Evolutionary conservation across 805 yeast genomes (phyloP).

Genomic region (Candida quercuum): DNA sequence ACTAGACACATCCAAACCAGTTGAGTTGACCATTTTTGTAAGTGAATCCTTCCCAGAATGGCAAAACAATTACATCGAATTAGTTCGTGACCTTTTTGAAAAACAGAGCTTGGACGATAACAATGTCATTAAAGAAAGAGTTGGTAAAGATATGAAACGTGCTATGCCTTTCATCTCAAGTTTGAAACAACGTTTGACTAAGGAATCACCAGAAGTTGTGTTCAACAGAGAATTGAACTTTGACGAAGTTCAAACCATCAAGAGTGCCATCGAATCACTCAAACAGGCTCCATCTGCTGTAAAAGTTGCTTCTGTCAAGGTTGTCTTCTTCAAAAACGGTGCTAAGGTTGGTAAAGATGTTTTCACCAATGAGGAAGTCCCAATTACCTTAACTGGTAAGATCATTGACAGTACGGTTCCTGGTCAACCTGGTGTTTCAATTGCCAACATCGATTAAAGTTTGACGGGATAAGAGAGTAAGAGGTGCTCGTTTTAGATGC

Average conservation of each 20-base stretch:
- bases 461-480: no score
- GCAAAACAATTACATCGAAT: slow-evolving; percentile 75
- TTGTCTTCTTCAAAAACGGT: slow-evolving; percentile 62
- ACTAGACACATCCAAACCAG: slow-evolving; percentile 70
- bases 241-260: slow-evolving; percentile 66
- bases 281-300: slow-evolving; percentile 59
- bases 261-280: slow-evolving; percentile 48
- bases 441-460: slow-evolving; percentile 46
- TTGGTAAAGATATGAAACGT: slow-evolving; percentile 89
- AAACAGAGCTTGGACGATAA: slow-evolving; percentile 58
- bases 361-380: slow-evolving; percentile 63
- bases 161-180: slow-evolving; percentile 96
- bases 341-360: slow-evolving; percentile 57
- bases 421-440: slow-evolving; percentile 84
- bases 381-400: slow-evolving; percentile 56
- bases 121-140: slow-evolving; percentile 54
- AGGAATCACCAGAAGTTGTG: slow-evolving; percentile 69
- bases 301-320: slow-evolving; percentile 50
- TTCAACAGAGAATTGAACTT: slow-evolving; percentile 87
- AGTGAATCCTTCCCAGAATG: slow-evolving; percentile 89
- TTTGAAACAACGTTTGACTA: slow-evolving; percentile 72
- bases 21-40: slow-evolving; percentile 65
- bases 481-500: no score
- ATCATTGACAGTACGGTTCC: slow-evolving; percentile 82
- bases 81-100: slow-evolving; percentile 74